These are phyloP conservation scores for Coleophoma crateriformis DNA, from an alignment of 2,329 filamentous ascomycete genomes.

Conservation along the genomic window DNA sequence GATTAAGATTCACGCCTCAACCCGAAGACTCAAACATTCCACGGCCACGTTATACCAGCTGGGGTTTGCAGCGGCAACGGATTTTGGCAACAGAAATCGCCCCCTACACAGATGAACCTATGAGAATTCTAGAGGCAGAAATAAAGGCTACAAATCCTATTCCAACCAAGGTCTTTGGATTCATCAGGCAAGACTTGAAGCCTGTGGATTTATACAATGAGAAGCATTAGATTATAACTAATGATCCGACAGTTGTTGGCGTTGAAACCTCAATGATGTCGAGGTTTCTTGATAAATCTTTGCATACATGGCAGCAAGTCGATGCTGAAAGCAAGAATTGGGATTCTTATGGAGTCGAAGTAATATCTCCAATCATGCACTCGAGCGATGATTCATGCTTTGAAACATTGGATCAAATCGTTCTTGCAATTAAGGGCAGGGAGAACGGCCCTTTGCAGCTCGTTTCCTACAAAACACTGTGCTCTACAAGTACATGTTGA, in stretches of 20 bases:
- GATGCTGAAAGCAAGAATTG: neutral
- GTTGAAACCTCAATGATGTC: neutral
- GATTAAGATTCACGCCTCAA: neutral
- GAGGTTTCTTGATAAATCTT: neutral
- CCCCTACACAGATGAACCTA: neutral
- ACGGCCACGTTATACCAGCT: neutral
- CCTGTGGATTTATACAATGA: neutral
- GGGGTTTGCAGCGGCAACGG: neutral
- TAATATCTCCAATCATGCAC: neutral
- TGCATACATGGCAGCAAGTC: neutral
- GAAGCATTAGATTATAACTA: neutral
- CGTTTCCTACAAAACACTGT: slow-evolving; percentile 1
- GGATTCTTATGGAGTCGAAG: slow-evolving; percentile 4
- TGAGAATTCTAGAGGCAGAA: neutral
- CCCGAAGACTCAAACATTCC: neutral
- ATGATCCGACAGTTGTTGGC: neutral
- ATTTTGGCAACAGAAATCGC: neutral
- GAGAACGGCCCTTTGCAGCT: neutral
- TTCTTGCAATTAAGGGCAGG: neutral
- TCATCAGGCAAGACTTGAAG: neutral
- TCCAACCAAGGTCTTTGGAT: neutral
- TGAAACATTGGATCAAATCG: neutral
- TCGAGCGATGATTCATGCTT: neutral
- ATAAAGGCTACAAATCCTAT: neutral
- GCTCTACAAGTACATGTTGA: slow-evolving; percentile 4